These are phyloP conservation scores for Hypomontagnella submonticulosa DNA, from an alignment of 495 filamentous ascomycete genomes.

Conservation along the genomic window DNA sequence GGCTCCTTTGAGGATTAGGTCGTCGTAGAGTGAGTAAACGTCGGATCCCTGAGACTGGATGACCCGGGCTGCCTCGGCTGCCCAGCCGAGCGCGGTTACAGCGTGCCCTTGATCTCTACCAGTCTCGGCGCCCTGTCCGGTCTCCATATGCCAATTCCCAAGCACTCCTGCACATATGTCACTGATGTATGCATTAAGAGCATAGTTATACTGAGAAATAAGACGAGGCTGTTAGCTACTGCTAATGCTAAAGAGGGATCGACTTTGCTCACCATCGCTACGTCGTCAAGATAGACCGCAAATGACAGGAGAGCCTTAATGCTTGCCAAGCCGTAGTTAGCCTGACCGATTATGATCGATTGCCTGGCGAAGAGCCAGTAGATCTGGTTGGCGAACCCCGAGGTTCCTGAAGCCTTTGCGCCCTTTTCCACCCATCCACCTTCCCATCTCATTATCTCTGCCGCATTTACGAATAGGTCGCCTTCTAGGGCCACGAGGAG, in stretches of 20 bases:
- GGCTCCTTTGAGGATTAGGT: conserved; percentile 48
- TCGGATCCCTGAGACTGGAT: conserved; percentile 51
- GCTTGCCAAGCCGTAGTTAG: conserved; percentile 49
- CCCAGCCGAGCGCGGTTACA: conserved; percentile 39
- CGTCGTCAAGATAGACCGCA: conserved; percentile 55
- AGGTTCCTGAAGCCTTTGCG: conserved; percentile 47
- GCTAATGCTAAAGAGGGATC: neutral
- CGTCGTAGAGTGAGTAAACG: conserved; percentile 46
- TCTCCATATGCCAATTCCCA: conserved; percentile 41
- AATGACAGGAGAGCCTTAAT: conserved; percentile 53
- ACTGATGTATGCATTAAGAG: conserved; percentile 45
- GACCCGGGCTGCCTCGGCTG: conserved; percentile 42
- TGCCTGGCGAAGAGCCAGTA: conserved; percentile 54
- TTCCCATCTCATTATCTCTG: conserved; percentile 56
- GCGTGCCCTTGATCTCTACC: conserved; percentile 46
- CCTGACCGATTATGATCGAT: conserved; percentile 50
- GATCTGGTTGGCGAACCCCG: conserved; percentile 52
- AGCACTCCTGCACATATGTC: conserved; percentile 49
- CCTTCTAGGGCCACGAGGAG: conserved; percentile 52
- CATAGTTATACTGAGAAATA: conserved; percentile 30
- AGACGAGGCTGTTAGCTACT: neutral
- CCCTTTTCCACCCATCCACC: conserved; percentile 52
- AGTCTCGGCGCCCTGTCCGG: conserved; percentile 47
- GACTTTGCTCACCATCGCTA: conserved; percentile 49
- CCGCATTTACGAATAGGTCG: conserved; percentile 51